Evolutionary conservation across 371 early-diverging fungal species (phyloP), one percentile per base, ranked within the genome.

Genomic region (Mortierella sp.): DNA sequence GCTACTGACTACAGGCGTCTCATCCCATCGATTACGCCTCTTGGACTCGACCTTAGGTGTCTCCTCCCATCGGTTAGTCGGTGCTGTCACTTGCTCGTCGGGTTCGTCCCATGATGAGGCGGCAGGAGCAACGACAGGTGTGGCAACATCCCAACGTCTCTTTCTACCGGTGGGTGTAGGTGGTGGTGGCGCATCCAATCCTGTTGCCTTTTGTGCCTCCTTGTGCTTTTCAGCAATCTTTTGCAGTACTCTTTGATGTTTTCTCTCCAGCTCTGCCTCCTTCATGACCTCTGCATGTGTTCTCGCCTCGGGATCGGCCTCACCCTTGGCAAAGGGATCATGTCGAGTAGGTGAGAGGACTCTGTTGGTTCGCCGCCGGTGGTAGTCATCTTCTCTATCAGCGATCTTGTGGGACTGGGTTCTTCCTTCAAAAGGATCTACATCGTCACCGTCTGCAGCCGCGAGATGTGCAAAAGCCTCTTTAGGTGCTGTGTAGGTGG

Each of bases 351-450:
- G 97, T 14, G 97, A 96, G 25, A 98, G 87, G 63, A 86, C 86
- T 11, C 99, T 88, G 56, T 88, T 89, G 63, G 90, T 88, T 44
- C 96, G 83, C 37, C 94, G 90, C 61, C 88, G 88, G 53, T 93
- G 92, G 69, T 98, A 97, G 60, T 96, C 96, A 81, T 88, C 89
- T 75, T 97, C 94, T 57, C 97, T 83, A 53, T 96, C 97, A 7
- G 90, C 90, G 67, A 97, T 95, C 7, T 85, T 82, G 44, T 87
- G 83, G 5, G 89, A 89, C 57, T 81, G 82, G 26, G 72, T 69
- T 26, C 81, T 82, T 28, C 84, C 85, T 7, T 86, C 92, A 84
- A 94, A 90, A 0, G 94, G 94, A 79, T 94, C 93, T n/a, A 84
- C 81, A n/a, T 83, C 83, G 18, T 84, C 85, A 28, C 58, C 82